These are phyloP conservation scores for Cydonia oblonga DNA, from an alignment of 331 rosid species.

Conservation along the genomic window DNA sequence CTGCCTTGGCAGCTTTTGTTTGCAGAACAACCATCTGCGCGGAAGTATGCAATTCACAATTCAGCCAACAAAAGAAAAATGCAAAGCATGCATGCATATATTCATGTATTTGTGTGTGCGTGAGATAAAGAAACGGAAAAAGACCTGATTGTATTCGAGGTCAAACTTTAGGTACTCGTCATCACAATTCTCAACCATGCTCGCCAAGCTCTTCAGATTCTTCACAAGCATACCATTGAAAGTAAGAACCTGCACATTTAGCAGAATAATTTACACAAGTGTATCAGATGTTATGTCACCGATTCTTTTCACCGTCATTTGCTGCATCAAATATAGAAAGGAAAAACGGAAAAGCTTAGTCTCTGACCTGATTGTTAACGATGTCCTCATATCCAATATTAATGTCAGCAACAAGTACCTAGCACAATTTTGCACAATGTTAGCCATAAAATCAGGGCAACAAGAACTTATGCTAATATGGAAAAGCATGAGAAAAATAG, in stretches of 20 bases:
- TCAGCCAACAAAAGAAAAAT: background rate
- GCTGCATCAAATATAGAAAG: background rate
- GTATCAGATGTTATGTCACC: background rate
- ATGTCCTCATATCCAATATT: conserved; percentile 75
- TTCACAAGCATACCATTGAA: conserved; percentile 57
- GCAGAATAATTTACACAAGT: background rate
- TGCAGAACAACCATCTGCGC: conserved; percentile 48
- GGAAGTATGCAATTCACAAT: conserved; percentile 12
- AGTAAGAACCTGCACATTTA: conserved; percentile 39
- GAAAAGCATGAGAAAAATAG: background rate
- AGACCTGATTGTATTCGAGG: conserved; percentile 69
- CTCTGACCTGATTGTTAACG: conserved; percentile 62
- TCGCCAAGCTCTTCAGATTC: conserved; percentile 63
- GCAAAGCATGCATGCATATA: background rate
- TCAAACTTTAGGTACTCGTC: conserved; percentile 60
- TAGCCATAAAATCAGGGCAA: conserved; percentile 7
- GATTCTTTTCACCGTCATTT: background rate
- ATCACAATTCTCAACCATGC: conserved; percentile 56
- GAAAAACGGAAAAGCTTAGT: background rate
- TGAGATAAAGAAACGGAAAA: background rate
- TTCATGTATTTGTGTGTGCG: background rate
- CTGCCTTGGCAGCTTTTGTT: conserved; percentile 47
- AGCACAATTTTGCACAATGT: conserved; percentile 5
- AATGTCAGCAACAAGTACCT: conserved; percentile 85
- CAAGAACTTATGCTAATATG: background rate